A percentile compares a stretch with the other conserved stretches of the same genome.
Evolutionary conservation across 371 early-diverging fungal genomes (phyloP).

Genomic region (Gilbertella persicaria): DNA sequence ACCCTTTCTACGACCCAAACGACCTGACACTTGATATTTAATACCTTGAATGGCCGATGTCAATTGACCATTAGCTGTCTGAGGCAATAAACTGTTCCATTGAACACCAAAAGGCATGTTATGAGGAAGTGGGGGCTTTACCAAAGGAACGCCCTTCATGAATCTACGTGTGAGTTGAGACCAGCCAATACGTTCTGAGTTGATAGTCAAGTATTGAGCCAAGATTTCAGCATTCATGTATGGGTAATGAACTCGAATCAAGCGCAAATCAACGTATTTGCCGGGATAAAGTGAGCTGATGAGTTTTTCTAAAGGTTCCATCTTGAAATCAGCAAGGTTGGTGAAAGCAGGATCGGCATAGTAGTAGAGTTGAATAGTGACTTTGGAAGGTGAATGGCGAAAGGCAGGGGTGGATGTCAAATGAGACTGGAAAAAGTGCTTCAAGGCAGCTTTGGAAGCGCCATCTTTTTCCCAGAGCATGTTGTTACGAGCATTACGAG

Average conservation of each 20-base stretch:
- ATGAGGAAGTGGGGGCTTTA: conserved; percentile 53
- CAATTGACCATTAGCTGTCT: conserved; percentile 41
- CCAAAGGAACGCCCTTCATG: conserved; percentile 45
- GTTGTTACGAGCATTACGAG: conserved; percentile 49
- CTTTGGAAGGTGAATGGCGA: conserved; percentile 47
- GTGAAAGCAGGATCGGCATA: conserved; percentile 46
- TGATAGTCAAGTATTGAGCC: conserved; percentile 51
- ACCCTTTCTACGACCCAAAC: conserved; percentile 51
- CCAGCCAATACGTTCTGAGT: conserved; percentile 46
- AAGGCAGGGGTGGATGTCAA: conserved; percentile 54
- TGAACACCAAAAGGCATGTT: conserved; percentile 50
- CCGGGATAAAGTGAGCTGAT: conserved; percentile 43
- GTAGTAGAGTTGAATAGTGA: conserved; percentile 54
- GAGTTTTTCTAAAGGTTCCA: conserved; percentile 48
- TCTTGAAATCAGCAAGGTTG: conserved; percentile 31
- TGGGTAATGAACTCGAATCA: conserved; percentile 49
- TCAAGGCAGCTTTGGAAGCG: conserved; percentile 42
- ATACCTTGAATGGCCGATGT: conserved; percentile 55
- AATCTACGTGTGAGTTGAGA: conserved; percentile 44
- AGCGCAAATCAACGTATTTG: conserved; percentile 47
- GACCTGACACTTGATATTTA: conserved; percentile 54
- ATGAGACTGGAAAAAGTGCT: conserved; percentile 50
- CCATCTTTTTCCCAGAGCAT: conserved; percentile 53
- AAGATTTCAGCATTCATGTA: conserved; percentile 58
- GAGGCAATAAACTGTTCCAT: conserved; percentile 52